phyloP scores from a whole-genome alignment of 2,329 filamentous ascomycete species.

The Alternaria sp. region DNA sequence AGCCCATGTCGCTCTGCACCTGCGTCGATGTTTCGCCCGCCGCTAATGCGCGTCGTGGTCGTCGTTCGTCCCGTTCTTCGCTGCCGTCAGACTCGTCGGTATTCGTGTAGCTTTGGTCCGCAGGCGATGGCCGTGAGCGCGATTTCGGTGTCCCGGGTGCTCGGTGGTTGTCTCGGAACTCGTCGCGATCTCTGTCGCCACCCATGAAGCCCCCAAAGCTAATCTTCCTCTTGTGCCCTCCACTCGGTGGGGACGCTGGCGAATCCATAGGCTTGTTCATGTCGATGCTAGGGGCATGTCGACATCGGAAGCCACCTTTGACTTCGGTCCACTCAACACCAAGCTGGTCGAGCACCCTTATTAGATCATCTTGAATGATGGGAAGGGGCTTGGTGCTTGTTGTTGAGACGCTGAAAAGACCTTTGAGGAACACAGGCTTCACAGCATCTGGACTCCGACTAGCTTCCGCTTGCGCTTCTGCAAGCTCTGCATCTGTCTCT shows the following conservation, averaged over 20 bases:
- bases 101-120: slow-evolving; percentile 79
- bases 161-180: slow-evolving; percentile 68
- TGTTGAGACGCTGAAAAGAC: slow-evolving; percentile 94
- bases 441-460: slow-evolving; percentile 74
- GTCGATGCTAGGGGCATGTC: slow-evolving; percentile 88
- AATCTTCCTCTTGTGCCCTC: slow-evolving; percentile 74
- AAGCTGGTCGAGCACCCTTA: slow-evolving; percentile 84
- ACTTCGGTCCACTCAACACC: slow-evolving; percentile 93
- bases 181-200: slow-evolving; percentile 65
- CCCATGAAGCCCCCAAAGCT: slow-evolving; percentile 78
- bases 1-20: slow-evolving; percentile 87
- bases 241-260: slow-evolving; percentile 44
- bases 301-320: slow-evolving; percentile 89
- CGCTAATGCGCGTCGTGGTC: slow-evolving; percentile 49
- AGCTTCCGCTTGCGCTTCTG: slow-evolving; percentile 59
- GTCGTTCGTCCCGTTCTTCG: slow-evolving; percentile 57
- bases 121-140: slow-evolving; percentile 55
- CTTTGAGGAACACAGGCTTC: slow-evolving; percentile 95
- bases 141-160: slow-evolving; percentile 57
- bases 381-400: slow-evolving; percentile 90
- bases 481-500: slow-evolving; percentile 83
- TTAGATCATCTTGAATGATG: slow-evolving; percentile 87
- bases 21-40: slow-evolving; percentile 91
- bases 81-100: slow-evolving; percentile 87
- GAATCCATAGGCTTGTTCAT: slow-evolving; percentile 73